phyloP scores from a whole-genome alignment of 2,329 filamentous ascomycete species.

The Pyrenochaeta sp. region DNA sequence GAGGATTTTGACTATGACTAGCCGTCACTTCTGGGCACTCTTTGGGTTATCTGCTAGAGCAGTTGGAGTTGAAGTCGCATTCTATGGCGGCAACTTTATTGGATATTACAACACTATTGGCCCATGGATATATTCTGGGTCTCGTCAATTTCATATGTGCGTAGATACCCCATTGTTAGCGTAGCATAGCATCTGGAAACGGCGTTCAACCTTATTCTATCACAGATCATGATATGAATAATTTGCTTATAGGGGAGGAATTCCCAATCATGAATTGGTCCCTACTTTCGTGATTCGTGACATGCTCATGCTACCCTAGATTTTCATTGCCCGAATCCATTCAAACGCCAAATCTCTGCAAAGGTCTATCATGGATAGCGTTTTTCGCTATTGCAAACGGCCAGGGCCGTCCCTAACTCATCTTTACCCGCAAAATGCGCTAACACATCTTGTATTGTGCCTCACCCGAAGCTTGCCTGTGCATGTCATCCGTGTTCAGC shows the following conservation, averaged over 20 bases:
- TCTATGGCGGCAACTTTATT: neutral
- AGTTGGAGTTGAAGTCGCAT: neutral
- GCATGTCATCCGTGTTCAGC: constrained; percentile 77
- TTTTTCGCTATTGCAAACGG: constrained; percentile 1
- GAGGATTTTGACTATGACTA: constrained; percentile 49
- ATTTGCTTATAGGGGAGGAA: constrained; percentile 42
- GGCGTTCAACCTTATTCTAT: constrained; percentile 8
- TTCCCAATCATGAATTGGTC: constrained; percentile 46
- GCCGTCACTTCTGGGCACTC: neutral
- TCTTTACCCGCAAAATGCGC: constrained; percentile 1
- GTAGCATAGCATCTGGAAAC: constrained; percentile 12
- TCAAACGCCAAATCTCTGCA: constrained; percentile 22
- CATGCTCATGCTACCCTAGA: constrained; percentile 43
- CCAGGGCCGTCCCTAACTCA: neutral
- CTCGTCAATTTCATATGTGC: constrained; percentile 5
- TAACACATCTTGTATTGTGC: constrained; percentile 79
- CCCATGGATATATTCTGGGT: neutral
- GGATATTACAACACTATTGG: neutral
- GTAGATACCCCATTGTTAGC: constrained; percentile 22
- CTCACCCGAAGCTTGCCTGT: constrained; percentile 71
- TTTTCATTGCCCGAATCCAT: constrained; percentile 24
- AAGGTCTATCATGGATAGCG: constrained; percentile 23
- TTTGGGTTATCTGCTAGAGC: neutral
- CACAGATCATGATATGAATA: neutral
- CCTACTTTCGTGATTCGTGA: constrained; percentile 44